Evolutionary conservation across 192 early-diverging fungal genomes (phyloP).

Genomic region (Backusella luteola): DNA sequence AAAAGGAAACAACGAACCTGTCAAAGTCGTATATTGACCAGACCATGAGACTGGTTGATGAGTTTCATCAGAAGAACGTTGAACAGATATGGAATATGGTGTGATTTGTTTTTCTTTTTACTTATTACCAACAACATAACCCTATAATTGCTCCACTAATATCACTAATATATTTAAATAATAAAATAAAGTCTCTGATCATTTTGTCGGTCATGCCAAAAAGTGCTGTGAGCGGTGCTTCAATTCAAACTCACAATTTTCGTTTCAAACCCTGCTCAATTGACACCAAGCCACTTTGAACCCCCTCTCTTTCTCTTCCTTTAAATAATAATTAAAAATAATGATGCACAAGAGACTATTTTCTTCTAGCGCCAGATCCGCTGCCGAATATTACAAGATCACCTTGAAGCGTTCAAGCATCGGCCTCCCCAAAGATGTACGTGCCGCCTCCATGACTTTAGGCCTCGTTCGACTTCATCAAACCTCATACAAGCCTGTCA

Average conservation of each 20-base stretch:
- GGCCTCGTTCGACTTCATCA: slow-evolving; percentile 37
- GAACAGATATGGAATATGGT: not conserved
- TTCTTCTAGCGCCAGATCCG: slow-evolving; percentile 8
- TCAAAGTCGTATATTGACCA: not conserved
- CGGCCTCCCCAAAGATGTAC: slow-evolving; percentile 36
- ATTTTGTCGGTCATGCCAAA: too few relatives aligned
- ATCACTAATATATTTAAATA: too few relatives aligned
- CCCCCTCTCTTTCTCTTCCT: slow-evolving; percentile 11
- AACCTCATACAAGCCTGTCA: slow-evolving; percentile 45
- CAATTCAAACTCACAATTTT: not conserved
- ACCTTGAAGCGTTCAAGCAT: slow-evolving; percentile 48
- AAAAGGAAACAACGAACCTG: not conserved
- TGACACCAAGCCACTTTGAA: not conserved
- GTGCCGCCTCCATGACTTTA: slow-evolving; percentile 35
- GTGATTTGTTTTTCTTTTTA: not conserved
- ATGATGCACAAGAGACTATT: slow-evolving; percentile 23
- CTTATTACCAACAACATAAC: not conserved
- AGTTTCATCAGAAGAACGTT: not conserved
- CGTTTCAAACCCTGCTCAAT: not conserved
- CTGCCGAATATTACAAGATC: slow-evolving; percentile 41
- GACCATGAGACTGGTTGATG: not conserved
- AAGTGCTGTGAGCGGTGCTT: not conserved
- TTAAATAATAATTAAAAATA: not conserved
- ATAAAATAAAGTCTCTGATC: too few relatives aligned
- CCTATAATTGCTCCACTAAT: not conserved